phyloP scores from a whole-genome alignment of 2,329 filamentous ascomycete genomes.

The Colletotrichum truncatum region DNA sequence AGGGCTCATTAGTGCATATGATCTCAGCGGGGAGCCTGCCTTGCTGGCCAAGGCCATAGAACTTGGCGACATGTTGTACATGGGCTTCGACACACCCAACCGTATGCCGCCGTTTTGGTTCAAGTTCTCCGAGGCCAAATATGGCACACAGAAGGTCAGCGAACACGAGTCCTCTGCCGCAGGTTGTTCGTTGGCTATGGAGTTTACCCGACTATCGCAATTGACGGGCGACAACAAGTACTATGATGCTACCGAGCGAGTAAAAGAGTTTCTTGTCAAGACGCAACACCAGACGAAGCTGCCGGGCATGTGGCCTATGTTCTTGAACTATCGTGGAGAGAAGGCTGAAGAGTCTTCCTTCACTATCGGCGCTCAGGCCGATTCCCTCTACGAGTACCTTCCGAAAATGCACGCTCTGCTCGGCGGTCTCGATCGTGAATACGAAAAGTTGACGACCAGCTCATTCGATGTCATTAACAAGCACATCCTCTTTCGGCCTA shows the following conservation, averaged over 20 bases:
- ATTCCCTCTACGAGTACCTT: conserved; percentile 68
- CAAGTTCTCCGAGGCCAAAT: conserved; percentile 51
- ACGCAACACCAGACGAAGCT: conserved; percentile 73
- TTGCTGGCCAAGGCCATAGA: conserved; percentile 61
- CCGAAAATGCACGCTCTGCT: conserved; percentile 70
- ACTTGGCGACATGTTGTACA: conserved; percentile 62
- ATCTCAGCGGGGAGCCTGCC: conserved; percentile 55
- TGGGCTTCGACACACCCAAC: conserved; percentile 64
- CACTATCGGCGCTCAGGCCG: conserved; percentile 54
- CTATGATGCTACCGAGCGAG: conserved; percentile 78
- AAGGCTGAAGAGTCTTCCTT: conserved; percentile 50
- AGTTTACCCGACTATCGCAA: conserved; percentile 80
- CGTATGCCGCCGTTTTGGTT: conserved; percentile 58
- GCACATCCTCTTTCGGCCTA: conserved; percentile 74
- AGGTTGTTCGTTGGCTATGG: conserved; percentile 74
- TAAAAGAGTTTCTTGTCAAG: conserved; percentile 73
- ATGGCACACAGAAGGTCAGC: conserved; percentile 47
- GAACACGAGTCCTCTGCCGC: conserved; percentile 51
- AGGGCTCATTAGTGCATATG: conserved; percentile 61
- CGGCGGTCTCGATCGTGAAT: conserved; percentile 70
- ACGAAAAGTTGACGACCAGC: conserved; percentile 70
- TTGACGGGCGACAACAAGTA: conserved; percentile 77
- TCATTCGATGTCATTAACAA: conserved; percentile 70
- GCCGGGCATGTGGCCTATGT: conserved; percentile 78
- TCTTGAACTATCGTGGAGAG: conserved; percentile 68